Conservation (phyloP, 2,329 filamentous ascomycete genomes). For the Penicillium sp. region DNA sequence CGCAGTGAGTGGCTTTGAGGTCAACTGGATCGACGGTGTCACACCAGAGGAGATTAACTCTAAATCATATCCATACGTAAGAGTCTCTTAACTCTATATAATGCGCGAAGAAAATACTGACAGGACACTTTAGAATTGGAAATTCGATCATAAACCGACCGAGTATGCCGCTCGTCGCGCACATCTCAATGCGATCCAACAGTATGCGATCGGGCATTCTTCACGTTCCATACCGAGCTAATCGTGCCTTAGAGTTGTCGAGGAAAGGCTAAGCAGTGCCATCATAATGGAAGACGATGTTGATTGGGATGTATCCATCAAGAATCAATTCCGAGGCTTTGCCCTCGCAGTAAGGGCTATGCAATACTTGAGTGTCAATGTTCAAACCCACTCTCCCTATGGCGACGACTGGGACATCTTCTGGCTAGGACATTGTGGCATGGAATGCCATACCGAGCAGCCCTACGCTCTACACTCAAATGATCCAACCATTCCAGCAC, state of each 20-base stretch:
- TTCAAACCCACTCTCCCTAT: slow-evolving; percentile 47
- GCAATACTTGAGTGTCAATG: slow-evolving; percentile 28
- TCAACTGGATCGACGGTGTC: slow-evolving; percentile 26
- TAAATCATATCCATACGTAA: slow-evolving; percentile 26
- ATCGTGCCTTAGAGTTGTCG: slow-evolving; percentile 15
- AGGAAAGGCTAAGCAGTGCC: slow-evolving; percentile 16
- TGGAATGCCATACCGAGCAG: slow-evolving; percentile 18
- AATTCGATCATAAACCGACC: slow-evolving; percentile 16
- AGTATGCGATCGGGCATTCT: slow-evolving; percentile 8
- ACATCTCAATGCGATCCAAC: slow-evolving; percentile 25
- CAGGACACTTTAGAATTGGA: slow-evolving; percentile 22
- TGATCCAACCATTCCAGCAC: slow-evolving; percentile 21
- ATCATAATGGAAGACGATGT: slow-evolving; percentile 57
- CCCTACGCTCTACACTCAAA: slow-evolving; percentile 16
- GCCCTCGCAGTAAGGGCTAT: slow-evolving; percentile 36
- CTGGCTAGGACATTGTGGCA: slow-evolving; percentile 31
- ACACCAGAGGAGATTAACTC: slow-evolving; percentile 16
- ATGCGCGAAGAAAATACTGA: too few species aligned
- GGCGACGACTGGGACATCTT: slow-evolving; percentile 46
- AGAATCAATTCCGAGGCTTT: slow-evolving; percentile 51
- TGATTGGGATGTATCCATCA: slow-evolving; percentile 61
- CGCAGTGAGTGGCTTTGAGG: slow-evolving; percentile 19
- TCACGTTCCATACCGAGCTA: neutral
- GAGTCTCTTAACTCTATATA: neutral
- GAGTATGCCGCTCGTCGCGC: slow-evolving; percentile 27